phyloP scores from a whole-genome alignment of 331 rosid species.

The Dryas integrifolia region DNA sequence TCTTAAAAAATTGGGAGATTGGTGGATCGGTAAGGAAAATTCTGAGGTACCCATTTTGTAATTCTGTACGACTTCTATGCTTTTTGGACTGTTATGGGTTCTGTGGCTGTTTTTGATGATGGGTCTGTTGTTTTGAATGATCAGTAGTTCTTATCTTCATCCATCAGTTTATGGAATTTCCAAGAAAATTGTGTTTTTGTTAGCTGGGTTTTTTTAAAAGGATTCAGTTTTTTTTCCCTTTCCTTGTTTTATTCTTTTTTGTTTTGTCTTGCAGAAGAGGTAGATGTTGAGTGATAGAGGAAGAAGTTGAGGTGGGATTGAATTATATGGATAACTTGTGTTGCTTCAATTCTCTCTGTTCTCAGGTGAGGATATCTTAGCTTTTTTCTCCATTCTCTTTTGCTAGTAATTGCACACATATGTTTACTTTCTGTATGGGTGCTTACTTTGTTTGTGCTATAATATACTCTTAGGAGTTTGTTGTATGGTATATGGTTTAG shows the following conservation, averaged over 20 bases:
- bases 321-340: conserved; percentile 68
- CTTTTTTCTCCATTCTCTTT: conserved; percentile 9
- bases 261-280: conserved; percentile 24
- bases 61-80: not conserved
- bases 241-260: not conserved
- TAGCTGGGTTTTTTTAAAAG: not conserved
- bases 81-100: conserved; percentile 6
- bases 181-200: conserved; percentile 18
- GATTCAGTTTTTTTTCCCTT: not conserved
- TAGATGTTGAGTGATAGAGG: conserved; percentile 51
- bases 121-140: conserved; percentile 28
- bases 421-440: conserved; percentile 4
- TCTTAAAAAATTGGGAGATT: conserved; percentile 31
- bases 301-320: conserved; percentile 47
- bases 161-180: conserved; percentile 19
- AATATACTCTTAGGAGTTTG: not conserved
- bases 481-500: not conserved
- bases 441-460: not conserved
- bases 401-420: not conserved
- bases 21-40: conserved; percentile 42
- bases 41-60: conserved; percentile 27
- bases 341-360: conserved; percentile 62
- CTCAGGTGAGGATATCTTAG: conserved; percentile 54
- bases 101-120: conserved; percentile 27
- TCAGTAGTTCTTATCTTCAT: conserved; percentile 28